A percentile compares a stretch with the other conserved stretches of the same genome.
phyloP scores from a whole-genome alignment of 257 asterid genomes.

The Nicotiana sylvestris region DNA sequence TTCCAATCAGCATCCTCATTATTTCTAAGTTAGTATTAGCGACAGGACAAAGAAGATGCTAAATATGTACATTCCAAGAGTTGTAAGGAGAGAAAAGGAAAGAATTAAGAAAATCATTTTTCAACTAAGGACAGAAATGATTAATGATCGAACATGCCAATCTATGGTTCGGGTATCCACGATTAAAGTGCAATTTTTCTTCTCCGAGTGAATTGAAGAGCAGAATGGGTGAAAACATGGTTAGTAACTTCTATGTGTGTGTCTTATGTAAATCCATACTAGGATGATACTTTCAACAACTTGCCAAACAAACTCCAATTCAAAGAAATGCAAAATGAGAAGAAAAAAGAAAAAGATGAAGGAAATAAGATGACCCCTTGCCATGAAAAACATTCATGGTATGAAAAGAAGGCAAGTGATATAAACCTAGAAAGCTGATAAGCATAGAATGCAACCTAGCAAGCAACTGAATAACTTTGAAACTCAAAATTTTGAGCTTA shows the following conservation, averaged over 20 bases:
- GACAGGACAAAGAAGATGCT: neutral
- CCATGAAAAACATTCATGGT: neutral
- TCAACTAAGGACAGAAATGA: neutral
- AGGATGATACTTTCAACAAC: neutral
- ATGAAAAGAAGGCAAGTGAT: conserved; percentile 7
- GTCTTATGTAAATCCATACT: neutral
- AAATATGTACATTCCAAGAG: neutral
- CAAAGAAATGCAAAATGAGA: neutral
- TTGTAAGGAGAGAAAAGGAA: neutral
- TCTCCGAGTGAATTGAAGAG: neutral
- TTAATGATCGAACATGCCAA: conserved; percentile 1
- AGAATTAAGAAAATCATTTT: neutral
- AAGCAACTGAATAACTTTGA: conserved; percentile 9
- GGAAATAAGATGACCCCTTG: neutral
- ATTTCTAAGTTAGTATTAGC: neutral
- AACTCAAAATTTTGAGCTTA: neutral
- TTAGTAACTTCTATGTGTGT: neutral
- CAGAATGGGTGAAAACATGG: neutral
- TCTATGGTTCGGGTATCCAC: neutral
- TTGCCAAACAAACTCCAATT: neutral
- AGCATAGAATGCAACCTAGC: neutral
- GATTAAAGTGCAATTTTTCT: neutral
- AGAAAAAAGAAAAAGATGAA: neutral
- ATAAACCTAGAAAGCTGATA: conserved; percentile 15
- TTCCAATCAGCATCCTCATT: neutral